Base-by-base conservation (phyloP, 305 asterid genomes). In the Fraxinus ornus region DNA sequence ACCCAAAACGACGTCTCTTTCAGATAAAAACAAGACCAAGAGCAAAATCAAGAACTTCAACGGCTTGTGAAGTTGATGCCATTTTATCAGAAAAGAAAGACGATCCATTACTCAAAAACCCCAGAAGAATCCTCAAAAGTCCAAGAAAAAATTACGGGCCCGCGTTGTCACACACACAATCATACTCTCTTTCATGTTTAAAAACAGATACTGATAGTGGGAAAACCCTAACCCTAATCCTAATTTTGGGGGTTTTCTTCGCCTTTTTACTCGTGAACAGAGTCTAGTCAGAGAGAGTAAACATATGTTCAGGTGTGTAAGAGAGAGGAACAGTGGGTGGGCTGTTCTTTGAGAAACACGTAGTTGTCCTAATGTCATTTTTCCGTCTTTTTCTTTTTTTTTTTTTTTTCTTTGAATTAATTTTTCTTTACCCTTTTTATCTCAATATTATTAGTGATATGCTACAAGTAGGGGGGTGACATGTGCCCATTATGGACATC, bases 31-130 rank as follows among this genome's bases (percentile, higher is more conserved):
- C 74, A 87, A 74, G 75, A 82, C 82, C 85, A 84, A 87, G 77
- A 89, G 80, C 85, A 87, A 78, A 78, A 87, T 76, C 76, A 83
- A 76, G 7, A 86, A 79, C 86, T 84, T 89, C 85, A 87, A 84
- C 37, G 81, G 74, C 79, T 44, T 81, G 83, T 73, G 76, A 24
- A 78, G 75, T 80, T 82, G 86, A 83, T 80, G 76, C 88, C 85
- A 87, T 86, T 85, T 89, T 79, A 86, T 81, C 60, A 87, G 86
- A 62, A 84, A 80, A 82, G 86, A 87, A 73, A 86, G 82, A 84
- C 85, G 87, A 85, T 89, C 90, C 92, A 89, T 89, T 79, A 66
- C 86, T 19, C 75, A 57, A 84, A 78, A 75, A 10, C 80, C 89
- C 84, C 80, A 84, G 79, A 81, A 86, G 89, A 85, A 87, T 85